Conservation (phyloP, 2,329 filamentous ascomycete genomes). For the Phaeosphaeria sp. region DNA sequence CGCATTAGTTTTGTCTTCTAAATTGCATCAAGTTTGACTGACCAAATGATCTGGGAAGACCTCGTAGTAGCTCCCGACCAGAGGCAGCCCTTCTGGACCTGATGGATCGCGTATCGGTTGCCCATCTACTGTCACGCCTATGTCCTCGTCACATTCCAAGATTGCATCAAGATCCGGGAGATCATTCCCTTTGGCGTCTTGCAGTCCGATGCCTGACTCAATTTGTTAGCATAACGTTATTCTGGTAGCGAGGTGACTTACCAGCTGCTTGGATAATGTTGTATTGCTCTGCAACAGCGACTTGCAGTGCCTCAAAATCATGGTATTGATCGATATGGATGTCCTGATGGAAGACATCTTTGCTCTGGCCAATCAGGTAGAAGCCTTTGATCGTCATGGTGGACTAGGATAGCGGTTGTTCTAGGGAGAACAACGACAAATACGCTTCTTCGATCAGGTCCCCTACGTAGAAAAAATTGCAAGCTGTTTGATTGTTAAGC, state of each 20-base stretch:
- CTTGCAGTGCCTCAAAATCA: slow-evolving; percentile 20
- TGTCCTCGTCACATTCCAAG: slow-evolving; percentile 17
- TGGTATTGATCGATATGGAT: slow-evolving; percentile 22
- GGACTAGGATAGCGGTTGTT: background rate
- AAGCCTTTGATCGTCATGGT: slow-evolving; percentile 24
- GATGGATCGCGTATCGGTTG: slow-evolving; percentile 13
- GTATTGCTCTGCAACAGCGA: slow-evolving; percentile 21
- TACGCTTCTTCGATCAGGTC: background rate
- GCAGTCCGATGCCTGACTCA: slow-evolving; percentile 13
- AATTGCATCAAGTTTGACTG: background rate
- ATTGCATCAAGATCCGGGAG: slow-evolving; percentile 18
- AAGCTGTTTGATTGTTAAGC: background rate
- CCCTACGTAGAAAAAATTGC: background rate
- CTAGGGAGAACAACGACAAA: background rate
- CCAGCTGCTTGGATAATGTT: slow-evolving; percentile 16
- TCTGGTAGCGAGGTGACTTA: background rate
- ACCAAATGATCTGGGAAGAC: slow-evolving; percentile 22
- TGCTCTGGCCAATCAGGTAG: slow-evolving; percentile 20
- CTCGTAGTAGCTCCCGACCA: slow-evolving; percentile 21
- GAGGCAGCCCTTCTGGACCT: slow-evolving; percentile 16
- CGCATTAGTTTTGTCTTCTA: background rate
- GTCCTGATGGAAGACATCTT: slow-evolving; percentile 19
- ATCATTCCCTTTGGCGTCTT: slow-evolving; percentile 15
- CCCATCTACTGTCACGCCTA: slow-evolving; percentile 18
- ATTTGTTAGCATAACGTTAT: background rate